Conservation (phyloP, 1,139 yeast genomes). For the Tardiomyces blankii region DNA sequence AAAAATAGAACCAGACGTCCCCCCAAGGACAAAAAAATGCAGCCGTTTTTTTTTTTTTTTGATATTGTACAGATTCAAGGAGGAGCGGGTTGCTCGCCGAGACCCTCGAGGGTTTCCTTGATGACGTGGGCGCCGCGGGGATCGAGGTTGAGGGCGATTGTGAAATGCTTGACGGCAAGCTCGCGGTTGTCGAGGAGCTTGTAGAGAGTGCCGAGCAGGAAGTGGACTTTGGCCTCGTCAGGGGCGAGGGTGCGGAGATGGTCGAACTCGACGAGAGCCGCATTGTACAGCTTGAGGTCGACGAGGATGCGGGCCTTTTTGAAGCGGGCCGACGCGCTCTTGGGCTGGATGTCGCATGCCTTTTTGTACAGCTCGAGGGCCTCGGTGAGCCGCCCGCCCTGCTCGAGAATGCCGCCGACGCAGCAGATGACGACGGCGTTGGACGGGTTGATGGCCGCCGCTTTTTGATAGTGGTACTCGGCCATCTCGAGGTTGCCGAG, state of each 20-base stretch:
- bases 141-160: constrained; percentile 82
- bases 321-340: constrained; percentile 76
- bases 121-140: constrained; percentile 89
- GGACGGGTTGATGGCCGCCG: constrained; percentile 79
- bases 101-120: constrained; percentile 63
- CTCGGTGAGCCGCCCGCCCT: constrained; percentile 51
- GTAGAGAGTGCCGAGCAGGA: constrained; percentile 77
- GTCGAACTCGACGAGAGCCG: constrained; percentile 68
- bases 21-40: no score
- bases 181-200: constrained; percentile 63
- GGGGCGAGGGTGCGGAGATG: constrained; percentile 68
- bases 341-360: constrained; percentile 79
- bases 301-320: constrained; percentile 79
- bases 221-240: constrained; percentile 90
- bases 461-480: constrained; percentile 77
- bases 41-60: no score
- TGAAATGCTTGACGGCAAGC: constrained; percentile 75
- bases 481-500: constrained; percentile 79
- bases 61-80: no score
- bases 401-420: constrained; percentile 88
- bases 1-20: no score
- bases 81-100: constrained; percentile 1
- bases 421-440: constrained; percentile 88
- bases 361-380: constrained; percentile 77
- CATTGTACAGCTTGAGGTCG: constrained; percentile 56